Conservation (phyloP, 768 basidiomycete species). For the Mycena polygramma region DNA sequence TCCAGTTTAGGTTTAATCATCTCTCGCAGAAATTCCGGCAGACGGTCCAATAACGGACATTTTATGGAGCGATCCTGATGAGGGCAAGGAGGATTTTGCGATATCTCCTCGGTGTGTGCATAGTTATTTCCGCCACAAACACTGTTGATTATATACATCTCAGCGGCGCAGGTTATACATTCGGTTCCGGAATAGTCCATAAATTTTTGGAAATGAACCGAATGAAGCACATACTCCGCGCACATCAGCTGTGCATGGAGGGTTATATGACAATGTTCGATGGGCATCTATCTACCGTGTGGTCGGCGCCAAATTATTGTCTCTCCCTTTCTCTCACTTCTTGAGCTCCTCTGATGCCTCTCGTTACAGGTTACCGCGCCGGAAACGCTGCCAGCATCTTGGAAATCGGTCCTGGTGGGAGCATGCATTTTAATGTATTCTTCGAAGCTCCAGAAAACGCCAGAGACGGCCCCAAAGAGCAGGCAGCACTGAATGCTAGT, state of each 20-base stretch:
- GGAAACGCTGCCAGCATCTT: conserved; percentile 98
- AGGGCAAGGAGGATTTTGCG: conserved; percentile 98
- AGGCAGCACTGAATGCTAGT: conserved; percentile 75
- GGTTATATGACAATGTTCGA: conserved; percentile 95
- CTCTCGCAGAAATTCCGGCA: conserved; percentile 85
- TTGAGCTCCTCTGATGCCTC: background rate
- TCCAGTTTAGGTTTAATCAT: background rate
- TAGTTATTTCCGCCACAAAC: conserved; percentile 26
- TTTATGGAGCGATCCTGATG: conserved; percentile 99
- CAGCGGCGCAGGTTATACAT: conserved; percentile 98
- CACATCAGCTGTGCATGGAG: conserved; percentile 99
- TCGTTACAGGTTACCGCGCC: conserved; percentile 74
- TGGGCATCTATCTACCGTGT: conserved; percentile 94
- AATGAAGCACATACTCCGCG: conserved; percentile 97
- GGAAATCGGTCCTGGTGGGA: conserved; percentile 91
- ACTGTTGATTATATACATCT: conserved; percentile 35
- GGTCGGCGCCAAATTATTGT: conserved; percentile 98
- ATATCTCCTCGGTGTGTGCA: conserved; percentile 90
- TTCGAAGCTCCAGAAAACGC: conserved; percentile 99
- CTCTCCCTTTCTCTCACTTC: background rate
- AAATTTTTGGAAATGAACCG: conserved; percentile 96
- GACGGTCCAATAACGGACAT: conserved; percentile 99
- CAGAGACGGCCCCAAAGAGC: conserved; percentile 86
- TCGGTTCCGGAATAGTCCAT: conserved; percentile 96
- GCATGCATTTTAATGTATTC: conserved; percentile 96